These are phyloP conservation scores for Elsinoe ampelina DNA, from an alignment of 2,329 filamentous ascomycete species.

Conservation along the genomic window DNA sequence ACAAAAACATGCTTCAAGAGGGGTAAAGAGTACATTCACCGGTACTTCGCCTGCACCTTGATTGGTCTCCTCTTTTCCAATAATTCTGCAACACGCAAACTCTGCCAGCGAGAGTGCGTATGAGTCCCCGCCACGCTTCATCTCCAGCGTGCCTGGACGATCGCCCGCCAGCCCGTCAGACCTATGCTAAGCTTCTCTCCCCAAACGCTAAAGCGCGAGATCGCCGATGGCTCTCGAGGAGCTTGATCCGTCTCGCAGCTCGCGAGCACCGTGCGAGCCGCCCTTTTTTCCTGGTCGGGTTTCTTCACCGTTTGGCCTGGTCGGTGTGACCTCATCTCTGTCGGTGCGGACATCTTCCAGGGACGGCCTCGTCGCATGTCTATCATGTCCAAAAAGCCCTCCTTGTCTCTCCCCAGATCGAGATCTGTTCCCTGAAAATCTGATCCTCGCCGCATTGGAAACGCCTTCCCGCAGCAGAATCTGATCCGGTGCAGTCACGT, in stretches of 20 bases:
- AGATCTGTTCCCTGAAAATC: neutral
- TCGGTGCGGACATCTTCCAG: neutral
- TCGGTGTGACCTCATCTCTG: constrained; percentile 1
- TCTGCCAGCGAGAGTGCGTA: neutral
- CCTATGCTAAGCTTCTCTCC: neutral
- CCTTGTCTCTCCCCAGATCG: neutral
- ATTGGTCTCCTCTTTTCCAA: neutral
- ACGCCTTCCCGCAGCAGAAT: neutral
- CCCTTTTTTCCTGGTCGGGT: neutral
- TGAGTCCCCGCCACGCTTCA: neutral
- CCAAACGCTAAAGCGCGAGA: neutral
- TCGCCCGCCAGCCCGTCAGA: neutral
- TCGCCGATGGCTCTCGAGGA: constrained; percentile 5
- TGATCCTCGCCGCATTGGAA: constrained; percentile 5
- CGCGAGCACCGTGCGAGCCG: neutral
- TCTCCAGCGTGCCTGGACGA: constrained; percentile 3
- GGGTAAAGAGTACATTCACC: neutral
- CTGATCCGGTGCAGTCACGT: neutral
- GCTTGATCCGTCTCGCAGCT: neutral
- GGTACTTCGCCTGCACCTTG: neutral
- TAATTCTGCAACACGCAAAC: neutral
- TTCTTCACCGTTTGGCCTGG: neutral
- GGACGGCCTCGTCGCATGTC: neutral
- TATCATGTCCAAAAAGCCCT: neutral
- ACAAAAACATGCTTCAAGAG: neutral